phyloP scores from a whole-genome alignment of 495 filamentous ascomycete species.

The Xylaria longipes region DNA sequence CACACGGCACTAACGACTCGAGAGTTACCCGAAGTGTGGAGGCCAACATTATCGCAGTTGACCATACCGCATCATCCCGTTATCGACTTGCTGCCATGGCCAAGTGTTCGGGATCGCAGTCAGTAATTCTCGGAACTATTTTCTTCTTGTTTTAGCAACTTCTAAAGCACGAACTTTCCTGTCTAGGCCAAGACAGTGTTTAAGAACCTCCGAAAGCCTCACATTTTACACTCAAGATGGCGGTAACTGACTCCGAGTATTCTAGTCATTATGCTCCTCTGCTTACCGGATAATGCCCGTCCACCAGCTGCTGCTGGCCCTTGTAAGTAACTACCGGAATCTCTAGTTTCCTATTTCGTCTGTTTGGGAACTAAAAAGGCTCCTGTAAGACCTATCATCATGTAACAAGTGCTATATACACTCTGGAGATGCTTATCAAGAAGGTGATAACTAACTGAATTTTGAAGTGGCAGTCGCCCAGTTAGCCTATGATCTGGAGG shows the following conservation, averaged over 20 bases:
- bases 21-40: slow-evolving; percentile 34
- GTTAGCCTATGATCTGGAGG: slow-evolving; percentile 54
- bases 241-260: too few species aligned
- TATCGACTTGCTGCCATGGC: slow-evolving; percentile 59
- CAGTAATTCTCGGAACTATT: too few species aligned
- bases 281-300: slow-evolving; percentile 45
- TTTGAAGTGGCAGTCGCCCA: slow-evolving; percentile 11
- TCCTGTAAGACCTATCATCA: not conserved
- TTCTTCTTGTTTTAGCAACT: too few species aligned
- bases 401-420: not conserved
- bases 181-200: too few species aligned
- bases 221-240: too few species aligned
- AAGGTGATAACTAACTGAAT: not conserved
- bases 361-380: not conserved
- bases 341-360: not conserved
- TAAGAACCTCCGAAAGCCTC: too few species aligned
- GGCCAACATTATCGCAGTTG: slow-evolving; percentile 37
- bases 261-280: slow-evolving; percentile 49
- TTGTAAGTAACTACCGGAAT: slow-evolving; percentile 6
- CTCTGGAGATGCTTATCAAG: not conserved
- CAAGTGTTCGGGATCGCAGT: slow-evolving; percentile 52
- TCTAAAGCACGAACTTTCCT: too few species aligned
- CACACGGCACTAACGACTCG: slow-evolving; percentile 24
- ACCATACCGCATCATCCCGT: slow-evolving; percentile 56
- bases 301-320: slow-evolving; percentile 46